A percentile compares a stretch with the other conserved stretches of the same genome.
Evolutionary conservation across 2,329 filamentous ascomycete species (phyloP).

Genomic region (Cercospora zeae-maydis): DNA sequence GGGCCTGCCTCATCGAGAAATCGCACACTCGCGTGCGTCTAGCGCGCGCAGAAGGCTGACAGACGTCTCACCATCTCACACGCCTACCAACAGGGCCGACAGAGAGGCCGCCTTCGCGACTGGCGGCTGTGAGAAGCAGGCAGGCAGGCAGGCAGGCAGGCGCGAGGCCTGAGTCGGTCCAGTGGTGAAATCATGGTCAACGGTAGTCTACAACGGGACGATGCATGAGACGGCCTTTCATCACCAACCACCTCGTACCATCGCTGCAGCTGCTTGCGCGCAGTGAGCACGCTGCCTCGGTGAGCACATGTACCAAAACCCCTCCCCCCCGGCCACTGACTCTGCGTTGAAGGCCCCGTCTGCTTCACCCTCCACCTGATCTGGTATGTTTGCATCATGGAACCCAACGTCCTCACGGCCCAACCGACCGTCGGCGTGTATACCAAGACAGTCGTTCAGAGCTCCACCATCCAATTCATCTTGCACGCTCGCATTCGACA

Average conservation of each 20-base stretch:
- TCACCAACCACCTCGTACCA: background rate
- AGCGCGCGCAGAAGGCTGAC: background rate
- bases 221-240: background rate
- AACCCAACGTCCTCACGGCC: background rate
- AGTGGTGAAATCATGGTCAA: background rate
- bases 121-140: background rate
- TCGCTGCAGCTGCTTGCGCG: background rate
- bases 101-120: background rate
- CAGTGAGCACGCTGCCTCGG: too few species aligned
- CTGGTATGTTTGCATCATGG: constrained; percentile 15
- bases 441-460: constrained; percentile 72
- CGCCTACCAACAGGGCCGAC: background rate
- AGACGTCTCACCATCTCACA: background rate
- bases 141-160: background rate
- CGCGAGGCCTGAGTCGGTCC: too few species aligned
- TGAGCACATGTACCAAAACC: background rate
- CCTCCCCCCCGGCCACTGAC: background rate
- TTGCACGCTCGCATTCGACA: constrained; percentile 75
- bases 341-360: background rate
- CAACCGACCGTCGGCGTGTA: constrained; percentile 61
- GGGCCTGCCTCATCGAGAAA: background rate
- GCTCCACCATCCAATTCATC: constrained; percentile 71
- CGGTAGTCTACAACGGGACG: background rate
- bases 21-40: background rate
- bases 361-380: background rate